Evolutionary conservation across 106 monocot genomes (phyloP).

Genomic region (Allium sativum): DNA sequence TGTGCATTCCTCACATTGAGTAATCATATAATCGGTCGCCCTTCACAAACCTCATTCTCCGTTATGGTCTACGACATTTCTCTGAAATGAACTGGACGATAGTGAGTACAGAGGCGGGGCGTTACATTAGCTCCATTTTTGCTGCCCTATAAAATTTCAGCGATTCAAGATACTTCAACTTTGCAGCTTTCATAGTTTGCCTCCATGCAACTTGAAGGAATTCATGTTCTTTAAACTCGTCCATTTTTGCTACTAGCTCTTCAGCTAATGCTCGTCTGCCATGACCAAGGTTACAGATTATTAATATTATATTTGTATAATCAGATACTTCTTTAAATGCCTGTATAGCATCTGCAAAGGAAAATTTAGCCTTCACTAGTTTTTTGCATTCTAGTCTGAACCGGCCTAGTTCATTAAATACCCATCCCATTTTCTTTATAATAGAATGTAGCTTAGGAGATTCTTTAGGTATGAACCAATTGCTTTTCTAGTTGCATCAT

Average conservation of each 20-base stretch:
- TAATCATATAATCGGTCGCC: too few species aligned
- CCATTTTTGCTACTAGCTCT: slow-evolving; percentile 62
- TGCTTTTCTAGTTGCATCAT: slow-evolving; percentile 43
- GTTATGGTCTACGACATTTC: too few species aligned
- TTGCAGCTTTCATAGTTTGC: slow-evolving; percentile 61
- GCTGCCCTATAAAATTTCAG: slow-evolving; percentile 71
- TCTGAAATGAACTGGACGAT: too few species aligned
- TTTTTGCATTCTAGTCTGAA: slow-evolving; percentile 55
- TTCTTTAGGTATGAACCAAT: slow-evolving; percentile 20
- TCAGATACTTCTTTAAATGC: slow-evolving; percentile 89
- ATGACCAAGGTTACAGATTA: slow-evolving; percentile 89
- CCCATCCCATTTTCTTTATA: slow-evolving; percentile 85
- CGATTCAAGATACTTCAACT: slow-evolving; percentile 65
- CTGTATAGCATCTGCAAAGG: slow-evolving; percentile 71
- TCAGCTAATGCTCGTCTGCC: slow-evolving; percentile 93
- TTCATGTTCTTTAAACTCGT: slow-evolving; percentile 34
- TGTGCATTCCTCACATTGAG: too few species aligned
- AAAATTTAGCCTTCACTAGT: slow-evolving; percentile 61
- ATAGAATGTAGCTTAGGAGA: slow-evolving; percentile 36
- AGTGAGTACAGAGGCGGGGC: too few species aligned
- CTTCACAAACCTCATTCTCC: too few species aligned
- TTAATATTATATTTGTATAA: slow-evolving; percentile 83
- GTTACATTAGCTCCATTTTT: slow-evolving; percentile 51
- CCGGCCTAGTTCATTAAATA: slow-evolving; percentile 83
- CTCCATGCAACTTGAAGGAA: slow-evolving; percentile 35